These are phyloP conservation scores for Lichtheimia ramosa DNA, from an alignment of 371 early-diverging fungal genomes.

Conservation along the genomic window DNA sequence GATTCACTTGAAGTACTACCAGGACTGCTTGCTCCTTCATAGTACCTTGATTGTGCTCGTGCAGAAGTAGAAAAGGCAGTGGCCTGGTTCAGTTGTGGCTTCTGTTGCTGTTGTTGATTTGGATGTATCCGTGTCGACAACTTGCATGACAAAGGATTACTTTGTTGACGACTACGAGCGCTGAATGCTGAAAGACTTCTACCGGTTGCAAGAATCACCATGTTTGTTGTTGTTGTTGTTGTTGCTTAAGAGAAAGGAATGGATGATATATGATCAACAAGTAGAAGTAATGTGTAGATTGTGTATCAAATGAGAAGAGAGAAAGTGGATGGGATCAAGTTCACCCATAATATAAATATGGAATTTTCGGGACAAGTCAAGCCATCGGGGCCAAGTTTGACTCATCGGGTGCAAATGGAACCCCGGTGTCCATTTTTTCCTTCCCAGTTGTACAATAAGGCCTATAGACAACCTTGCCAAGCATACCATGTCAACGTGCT, in stretches of 20 bases:
- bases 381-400: no score
- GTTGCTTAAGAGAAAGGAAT: conserved; percentile 4
- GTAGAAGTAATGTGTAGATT: background rate
- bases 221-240: conserved; percentile 1
- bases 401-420: no score
- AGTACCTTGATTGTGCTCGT: background rate
- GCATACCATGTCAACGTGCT: no score
- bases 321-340: no score
- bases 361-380: no score
- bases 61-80: conserved; percentile 1
- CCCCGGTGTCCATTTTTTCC: no score
- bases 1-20: background rate
- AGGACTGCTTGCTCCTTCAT: conserved; percentile 1
- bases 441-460: no score
- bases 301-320: no score
- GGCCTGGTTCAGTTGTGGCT: background rate
- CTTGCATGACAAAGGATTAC: conserved; percentile 2
- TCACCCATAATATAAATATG: no score
- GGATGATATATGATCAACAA: conserved; percentile 1
- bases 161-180: conserved; percentile 6
- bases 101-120: conserved; percentile 2
- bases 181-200: conserved; percentile 5
- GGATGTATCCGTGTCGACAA: background rate
- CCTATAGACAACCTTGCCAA: no score
- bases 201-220: conserved; percentile 11